Percentiles rank a stretch among this genome's conserved stretches.
Evolutionary conservation across 1,284 basidiomycete species (phyloP).

Genomic region (Ustilago esculenta): DNA sequence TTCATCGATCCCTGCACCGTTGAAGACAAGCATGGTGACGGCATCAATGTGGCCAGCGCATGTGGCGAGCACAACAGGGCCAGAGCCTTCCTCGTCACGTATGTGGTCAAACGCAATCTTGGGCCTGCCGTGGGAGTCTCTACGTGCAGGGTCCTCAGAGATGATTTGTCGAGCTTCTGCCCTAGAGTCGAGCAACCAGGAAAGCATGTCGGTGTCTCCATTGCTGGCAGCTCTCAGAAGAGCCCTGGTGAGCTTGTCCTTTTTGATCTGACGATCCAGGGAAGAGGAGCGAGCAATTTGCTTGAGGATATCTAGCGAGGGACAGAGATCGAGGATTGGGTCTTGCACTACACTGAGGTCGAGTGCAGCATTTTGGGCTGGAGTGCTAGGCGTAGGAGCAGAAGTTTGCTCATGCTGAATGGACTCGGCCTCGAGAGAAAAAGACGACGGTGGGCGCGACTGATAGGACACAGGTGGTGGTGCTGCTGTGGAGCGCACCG

Average conservation of each 20-base stretch:
- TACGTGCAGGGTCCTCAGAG: slow-evolving; percentile 4
- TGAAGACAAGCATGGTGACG: slow-evolving; percentile 51
- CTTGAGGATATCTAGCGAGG: slow-evolving; percentile 46
- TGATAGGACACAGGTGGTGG: background rate
- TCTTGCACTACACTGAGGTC: slow-evolving; percentile 39
- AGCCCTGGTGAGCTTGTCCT: slow-evolving; percentile 29
- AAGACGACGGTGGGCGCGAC: too few relatives aligned
- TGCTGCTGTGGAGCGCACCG: background rate
- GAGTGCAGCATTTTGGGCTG: slow-evolving; percentile 9
- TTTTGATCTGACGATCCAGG: slow-evolving; percentile 14
- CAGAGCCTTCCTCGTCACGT: slow-evolving; percentile 52
- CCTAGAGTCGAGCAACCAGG: slow-evolving; percentile 51
- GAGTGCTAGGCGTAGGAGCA: background rate
- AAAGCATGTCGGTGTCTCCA: slow-evolving; percentile 57
- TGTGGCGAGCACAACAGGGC: slow-evolving; percentile 56
- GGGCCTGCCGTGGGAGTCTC: slow-evolving; percentile 13
- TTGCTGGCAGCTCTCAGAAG: slow-evolving; percentile 50
- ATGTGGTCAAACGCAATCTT: slow-evolving; percentile 26
- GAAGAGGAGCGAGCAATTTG: slow-evolving; percentile 22
- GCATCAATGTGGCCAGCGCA: slow-evolving; percentile 57
- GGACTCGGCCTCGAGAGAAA: slow-evolving; percentile 5
- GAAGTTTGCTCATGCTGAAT: background rate
- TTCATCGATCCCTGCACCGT: slow-evolving; percentile 57
- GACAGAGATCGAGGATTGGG: slow-evolving; percentile 51
- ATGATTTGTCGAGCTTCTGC: slow-evolving; percentile 30